Evolutionary conservation across 2,329 filamentous ascomycete species (phyloP), one percentile per base, ranked within the genome.

Genomic region (Xylariaceae sp.): DNA sequence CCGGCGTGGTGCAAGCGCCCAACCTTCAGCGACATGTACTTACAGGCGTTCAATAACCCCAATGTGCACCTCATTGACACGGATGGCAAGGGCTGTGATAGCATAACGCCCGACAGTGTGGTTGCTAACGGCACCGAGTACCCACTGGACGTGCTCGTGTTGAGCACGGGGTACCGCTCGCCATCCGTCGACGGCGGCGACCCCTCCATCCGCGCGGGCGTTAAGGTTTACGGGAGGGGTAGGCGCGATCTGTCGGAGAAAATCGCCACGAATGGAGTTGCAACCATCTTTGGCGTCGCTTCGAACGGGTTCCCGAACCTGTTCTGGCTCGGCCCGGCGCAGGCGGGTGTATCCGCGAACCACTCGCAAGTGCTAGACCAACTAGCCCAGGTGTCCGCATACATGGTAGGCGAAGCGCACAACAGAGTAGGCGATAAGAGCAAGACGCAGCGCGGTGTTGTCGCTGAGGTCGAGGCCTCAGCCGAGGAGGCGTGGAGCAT

Each of bases 41-140:
- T 87, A 0, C 63, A 73, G 2, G 60, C 78, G 0, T 88, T 87
- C 75, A 88, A 88, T 68, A 65, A 64, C 24, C 68, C 75, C 0
- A 79, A 84, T 60, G 84, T 88, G 3, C 74, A 75, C 5, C 77
- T 88, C 0, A 72, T 88, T 13, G 82, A 88, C 64, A 87, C 83
- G 0, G 68, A 80, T 24, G 81, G 80, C 4, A 73, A 76, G 55
- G 81, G 83, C 6, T 67, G 84, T 2, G 72, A 77, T 3, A 55
- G 67, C 2, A 67, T 80, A 6, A 83, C 78, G 0, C 49, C 65
- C n/a, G 64, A 53, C 4, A 79, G 80, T 0, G 63, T 86, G 3
- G 68, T 82, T 0, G 76, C 75, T 4, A 74, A 72, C 36, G 78
- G 73, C 9, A 65, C 72, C 20, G 76, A 81, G 39, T 80, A 82